Conservation (phyloP, 768 basidiomycete genomes). For the Agrocybe pediades region DNA sequence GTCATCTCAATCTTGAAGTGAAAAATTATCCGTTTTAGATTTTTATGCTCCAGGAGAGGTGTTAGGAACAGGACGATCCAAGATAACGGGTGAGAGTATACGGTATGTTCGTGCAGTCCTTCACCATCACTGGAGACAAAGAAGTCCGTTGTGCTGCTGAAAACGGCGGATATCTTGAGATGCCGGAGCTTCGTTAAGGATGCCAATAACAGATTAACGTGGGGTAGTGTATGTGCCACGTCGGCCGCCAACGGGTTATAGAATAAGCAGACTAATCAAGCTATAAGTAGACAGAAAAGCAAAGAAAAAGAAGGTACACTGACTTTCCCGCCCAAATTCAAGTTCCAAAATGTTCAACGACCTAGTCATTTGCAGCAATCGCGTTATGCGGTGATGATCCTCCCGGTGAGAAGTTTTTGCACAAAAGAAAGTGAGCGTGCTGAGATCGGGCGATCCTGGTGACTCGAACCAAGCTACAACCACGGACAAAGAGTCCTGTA, state of each 20-base stretch:
- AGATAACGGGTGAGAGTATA: constrained; percentile 4
- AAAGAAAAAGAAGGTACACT: background rate
- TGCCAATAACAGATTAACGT: constrained; percentile 3
- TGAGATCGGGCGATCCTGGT: background rate
- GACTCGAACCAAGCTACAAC: background rate
- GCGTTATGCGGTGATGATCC: background rate
- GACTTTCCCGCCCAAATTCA: constrained; percentile 4
- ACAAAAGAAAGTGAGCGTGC: background rate
- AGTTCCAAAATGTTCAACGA: constrained; percentile 5
- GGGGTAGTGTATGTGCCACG: background rate
- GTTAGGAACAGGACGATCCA: constrained; percentile 8
- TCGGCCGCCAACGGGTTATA: too few relatives aligned
- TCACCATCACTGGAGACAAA: constrained; percentile 8
- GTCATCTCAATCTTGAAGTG: constrained; percentile 4
- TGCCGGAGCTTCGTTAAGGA: background rate
- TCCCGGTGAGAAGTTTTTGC: background rate
- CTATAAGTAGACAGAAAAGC: too few relatives aligned
- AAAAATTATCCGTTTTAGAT: constrained; percentile 6
- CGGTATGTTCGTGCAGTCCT: constrained; percentile 3
- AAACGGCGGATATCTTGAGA: constrained; percentile 3
- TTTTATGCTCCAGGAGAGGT: background rate
- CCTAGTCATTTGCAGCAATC: background rate
- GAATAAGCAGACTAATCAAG: too few relatives aligned
- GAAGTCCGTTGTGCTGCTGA: constrained; percentile 3
- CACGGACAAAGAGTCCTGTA: background rate